Evolutionary conservation across 2,329 filamentous ascomycete species (phyloP).

Genomic region (Coniosporium tulheliwenetii): DNA sequence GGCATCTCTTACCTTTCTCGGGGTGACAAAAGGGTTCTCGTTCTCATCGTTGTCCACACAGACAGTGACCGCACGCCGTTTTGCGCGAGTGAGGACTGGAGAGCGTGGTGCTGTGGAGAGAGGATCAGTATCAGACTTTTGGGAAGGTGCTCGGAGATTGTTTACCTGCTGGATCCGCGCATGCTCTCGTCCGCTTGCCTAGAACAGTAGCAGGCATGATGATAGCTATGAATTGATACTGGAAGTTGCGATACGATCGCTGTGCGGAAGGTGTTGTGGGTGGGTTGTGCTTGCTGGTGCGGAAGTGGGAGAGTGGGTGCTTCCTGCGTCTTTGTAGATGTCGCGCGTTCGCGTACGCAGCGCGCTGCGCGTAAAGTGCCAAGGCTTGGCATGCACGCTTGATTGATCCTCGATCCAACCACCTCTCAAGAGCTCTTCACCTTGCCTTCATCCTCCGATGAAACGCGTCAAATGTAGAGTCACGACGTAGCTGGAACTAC

Average conservation of each 20-base stretch:
- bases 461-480: too few relatives aligned
- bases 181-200: conserved; percentile 30
- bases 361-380: too few relatives aligned
- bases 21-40: conserved; percentile 38
- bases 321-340: too few relatives aligned
- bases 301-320: not conserved
- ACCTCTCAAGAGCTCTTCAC: too few relatives aligned
- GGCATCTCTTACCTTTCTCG: conserved; percentile 13
- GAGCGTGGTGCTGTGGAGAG: conserved; percentile 2
- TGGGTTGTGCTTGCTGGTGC: not conserved
- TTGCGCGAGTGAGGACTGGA: conserved; percentile 19
- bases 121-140: not conserved
- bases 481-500: too few relatives aligned
- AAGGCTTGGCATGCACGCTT: too few relatives aligned
- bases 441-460: too few relatives aligned
- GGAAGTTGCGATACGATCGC: not conserved
- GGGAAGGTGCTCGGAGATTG: conserved; percentile 4
- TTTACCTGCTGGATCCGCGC: conserved; percentile 20
- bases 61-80: conserved; percentile 27
- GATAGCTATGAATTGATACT: conserved; percentile 1
- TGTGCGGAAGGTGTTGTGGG: not conserved
- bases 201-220: conserved; percentile 22
- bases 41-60: conserved; percentile 50
- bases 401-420: too few relatives aligned
- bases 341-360: too few relatives aligned